phyloP scores from a whole-genome alignment of 2,329 filamentous ascomycete species.

The Talaromyces sp. region DNA sequence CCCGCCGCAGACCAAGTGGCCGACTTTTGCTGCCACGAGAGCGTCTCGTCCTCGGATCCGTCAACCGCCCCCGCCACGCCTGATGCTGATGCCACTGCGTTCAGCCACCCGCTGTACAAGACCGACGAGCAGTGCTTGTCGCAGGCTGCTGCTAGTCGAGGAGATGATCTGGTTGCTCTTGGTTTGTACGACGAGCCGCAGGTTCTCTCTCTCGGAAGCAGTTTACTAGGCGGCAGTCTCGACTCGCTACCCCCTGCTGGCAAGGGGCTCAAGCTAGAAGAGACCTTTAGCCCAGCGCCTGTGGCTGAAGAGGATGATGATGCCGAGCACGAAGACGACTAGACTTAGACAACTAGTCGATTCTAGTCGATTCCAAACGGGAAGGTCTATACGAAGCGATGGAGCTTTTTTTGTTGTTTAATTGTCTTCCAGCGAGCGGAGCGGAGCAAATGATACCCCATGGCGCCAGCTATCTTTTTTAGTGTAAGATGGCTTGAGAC shows the following conservation, averaged over 20 bases:
- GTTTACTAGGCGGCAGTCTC: conserved; percentile 46
- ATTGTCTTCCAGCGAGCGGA: conserved; percentile 5
- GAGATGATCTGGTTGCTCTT: conserved; percentile 74
- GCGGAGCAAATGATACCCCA: conserved; percentile 1
- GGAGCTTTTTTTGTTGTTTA: conserved; percentile 1
- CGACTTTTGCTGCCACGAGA: conserved; percentile 27
- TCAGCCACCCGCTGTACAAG: conserved; percentile 22
- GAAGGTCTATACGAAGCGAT: conserved; percentile 5
- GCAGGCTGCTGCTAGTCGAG: conserved; percentile 50
- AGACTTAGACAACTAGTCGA: conserved; percentile 34
- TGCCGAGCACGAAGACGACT: conserved; percentile 50
- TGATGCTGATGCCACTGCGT: conserved; percentile 25
- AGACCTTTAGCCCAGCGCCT: conserved; percentile 64
- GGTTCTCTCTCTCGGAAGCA: conserved; percentile 50
- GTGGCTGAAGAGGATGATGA: conserved; percentile 53
- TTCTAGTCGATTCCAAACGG: neutral
- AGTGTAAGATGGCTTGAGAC: neutral
- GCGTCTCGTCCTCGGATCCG: conserved; percentile 28
- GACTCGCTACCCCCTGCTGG: conserved; percentile 44
- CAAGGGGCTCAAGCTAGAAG: conserved; percentile 74
- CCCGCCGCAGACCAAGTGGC: conserved; percentile 22
- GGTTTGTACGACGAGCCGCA: conserved; percentile 72
- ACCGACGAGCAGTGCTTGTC: conserved; percentile 23
- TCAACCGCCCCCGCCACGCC: conserved; percentile 32
- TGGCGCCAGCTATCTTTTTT: neutral